Conservation (phyloP, 345 rosid species). For the Brassica carinata region DNA sequence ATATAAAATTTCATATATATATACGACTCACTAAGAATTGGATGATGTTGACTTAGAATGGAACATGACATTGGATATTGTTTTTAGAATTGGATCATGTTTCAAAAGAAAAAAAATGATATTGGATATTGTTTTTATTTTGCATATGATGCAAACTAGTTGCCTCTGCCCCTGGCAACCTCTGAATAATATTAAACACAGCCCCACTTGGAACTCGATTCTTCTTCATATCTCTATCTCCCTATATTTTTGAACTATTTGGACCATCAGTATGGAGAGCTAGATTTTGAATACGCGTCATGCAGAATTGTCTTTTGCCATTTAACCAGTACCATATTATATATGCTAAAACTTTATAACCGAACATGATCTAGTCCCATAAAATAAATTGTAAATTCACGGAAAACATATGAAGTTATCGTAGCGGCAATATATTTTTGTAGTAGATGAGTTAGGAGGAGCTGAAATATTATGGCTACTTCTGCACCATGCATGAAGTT, state of each 20-base stretch:
- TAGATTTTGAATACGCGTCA: not conserved
- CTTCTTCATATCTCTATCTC: not conserved
- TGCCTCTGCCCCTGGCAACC: not conserved
- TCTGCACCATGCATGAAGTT: conserved; percentile 5
- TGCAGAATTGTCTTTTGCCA: not conserved
- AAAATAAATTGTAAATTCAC: not conserved
- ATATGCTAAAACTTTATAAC: too few relatives aligned
- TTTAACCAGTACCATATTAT: not conserved
- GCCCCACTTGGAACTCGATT: not conserved
- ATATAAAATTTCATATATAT: not conserved
- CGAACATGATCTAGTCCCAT: not conserved
- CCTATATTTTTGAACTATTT: not conserved
- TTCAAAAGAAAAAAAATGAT: conserved; percentile 3
- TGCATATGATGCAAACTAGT: not conserved
- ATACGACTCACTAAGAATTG: not conserved
- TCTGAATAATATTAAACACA: not conserved
- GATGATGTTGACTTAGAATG: not conserved
- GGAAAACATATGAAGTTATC: not conserved
- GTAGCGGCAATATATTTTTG: not conserved
- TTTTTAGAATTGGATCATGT: not conserved
- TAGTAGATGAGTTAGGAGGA: not conserved
- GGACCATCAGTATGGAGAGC: not conserved
- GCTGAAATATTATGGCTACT: not conserved
- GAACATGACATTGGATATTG: not conserved
- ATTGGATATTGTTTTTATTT: conserved; percentile 8